These are phyloP conservation scores for Pseudotsuga menziesii DNA, from an alignment of 75 land plant species.

Conservation along the genomic window DNA sequence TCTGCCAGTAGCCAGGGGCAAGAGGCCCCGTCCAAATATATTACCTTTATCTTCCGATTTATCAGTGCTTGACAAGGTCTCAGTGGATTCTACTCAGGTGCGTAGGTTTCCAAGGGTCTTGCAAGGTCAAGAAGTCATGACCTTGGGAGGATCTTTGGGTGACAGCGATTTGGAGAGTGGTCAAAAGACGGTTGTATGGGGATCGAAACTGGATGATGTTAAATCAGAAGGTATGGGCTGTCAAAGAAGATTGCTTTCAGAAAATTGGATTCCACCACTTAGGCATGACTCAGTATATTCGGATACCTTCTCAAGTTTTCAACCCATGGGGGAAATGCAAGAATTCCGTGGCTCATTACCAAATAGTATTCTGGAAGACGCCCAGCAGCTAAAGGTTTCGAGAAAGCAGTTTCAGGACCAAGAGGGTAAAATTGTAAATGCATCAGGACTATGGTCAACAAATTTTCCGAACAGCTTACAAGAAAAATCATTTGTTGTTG, in stretches of 20 bases:
- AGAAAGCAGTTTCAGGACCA: neutral
- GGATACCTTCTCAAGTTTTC: neutral
- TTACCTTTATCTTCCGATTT: too few relatives aligned
- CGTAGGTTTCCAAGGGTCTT: slow-evolving; percentile 25
- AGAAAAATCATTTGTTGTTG: too few relatives aligned
- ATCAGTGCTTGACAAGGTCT: too few relatives aligned
- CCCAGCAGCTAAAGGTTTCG: neutral
- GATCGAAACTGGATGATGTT: neutral
- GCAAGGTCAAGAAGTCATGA: slow-evolving; percentile 46
- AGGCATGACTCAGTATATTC: neutral
- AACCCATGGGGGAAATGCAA: neutral
- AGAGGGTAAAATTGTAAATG: neutral
- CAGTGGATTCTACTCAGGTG: slow-evolving; percentile 1
- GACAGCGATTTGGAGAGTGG: neutral
- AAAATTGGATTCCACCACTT: slow-evolving; percentile 4
- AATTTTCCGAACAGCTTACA: slow-evolving; percentile 28
- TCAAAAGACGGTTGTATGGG: slow-evolving; percentile 11
- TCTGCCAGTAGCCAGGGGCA: too few relatives aligned
- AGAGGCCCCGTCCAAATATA: too few relatives aligned
- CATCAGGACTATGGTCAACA: neutral
- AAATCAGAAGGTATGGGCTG: neutral
- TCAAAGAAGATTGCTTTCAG: slow-evolving; percentile 2
- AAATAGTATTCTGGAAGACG: neutral
- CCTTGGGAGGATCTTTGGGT: slow-evolving; percentile 2
- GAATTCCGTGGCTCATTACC: neutral